Percentiles rank a stretch among this genome's conserved stretches.
Conservation (phyloP, 495 filamentous ascomycete genomes). For the Tuber microsphaerosporum region DNA sequence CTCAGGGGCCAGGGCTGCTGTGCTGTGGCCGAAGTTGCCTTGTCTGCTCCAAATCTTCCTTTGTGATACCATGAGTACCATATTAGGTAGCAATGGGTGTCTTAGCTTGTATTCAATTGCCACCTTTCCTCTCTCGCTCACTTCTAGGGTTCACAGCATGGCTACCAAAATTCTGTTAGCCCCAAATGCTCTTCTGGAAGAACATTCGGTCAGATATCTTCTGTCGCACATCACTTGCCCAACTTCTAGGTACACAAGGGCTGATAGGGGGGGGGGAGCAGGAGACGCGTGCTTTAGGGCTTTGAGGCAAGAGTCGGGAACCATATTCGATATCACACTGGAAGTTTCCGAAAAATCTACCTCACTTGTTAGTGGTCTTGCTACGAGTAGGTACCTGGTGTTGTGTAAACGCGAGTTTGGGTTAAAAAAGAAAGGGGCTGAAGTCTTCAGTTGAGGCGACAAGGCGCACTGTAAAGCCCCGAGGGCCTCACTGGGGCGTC, state of each 20-base stretch:
- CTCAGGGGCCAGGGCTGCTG: not conserved
- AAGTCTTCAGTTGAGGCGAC: not conserved
- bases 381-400: not conserved
- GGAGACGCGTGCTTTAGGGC: not conserved
- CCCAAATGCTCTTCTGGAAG: not conserved
- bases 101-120: not conserved
- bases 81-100: not conserved
- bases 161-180: not conserved
- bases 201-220: not conserved
- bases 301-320: not conserved
- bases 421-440: not conserved
- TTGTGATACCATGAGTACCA: not conserved
- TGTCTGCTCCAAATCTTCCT: not conserved
- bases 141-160: not conserved
- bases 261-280: not conserved
- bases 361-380: not conserved
- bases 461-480: not conserved
- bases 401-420: not conserved
- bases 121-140: not conserved
- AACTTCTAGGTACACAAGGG: not conserved
- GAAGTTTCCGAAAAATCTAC: not conserved
- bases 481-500: not conserved
- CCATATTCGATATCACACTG: not conserved
- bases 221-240: not conserved
- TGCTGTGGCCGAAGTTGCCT: not conserved